Conservation (phyloP, 495 filamentous ascomycete species). For the Neurospora tetrasperma region DNA sequence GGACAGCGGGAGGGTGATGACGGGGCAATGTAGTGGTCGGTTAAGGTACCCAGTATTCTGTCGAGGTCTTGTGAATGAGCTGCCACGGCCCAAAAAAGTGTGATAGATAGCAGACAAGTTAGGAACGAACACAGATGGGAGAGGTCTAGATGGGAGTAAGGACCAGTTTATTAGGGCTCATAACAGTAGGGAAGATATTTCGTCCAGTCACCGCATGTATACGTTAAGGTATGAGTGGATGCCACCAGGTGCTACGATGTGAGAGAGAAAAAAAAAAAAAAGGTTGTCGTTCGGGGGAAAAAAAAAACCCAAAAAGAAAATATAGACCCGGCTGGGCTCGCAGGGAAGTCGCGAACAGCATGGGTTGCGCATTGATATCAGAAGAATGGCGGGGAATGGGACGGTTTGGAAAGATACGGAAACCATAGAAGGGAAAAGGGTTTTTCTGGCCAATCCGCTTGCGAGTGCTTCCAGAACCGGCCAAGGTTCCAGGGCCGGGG, state of each 20-base stretch:
- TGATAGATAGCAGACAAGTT: neutral
- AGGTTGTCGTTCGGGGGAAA: neutral
- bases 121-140: neutral
- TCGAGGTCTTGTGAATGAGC: neutral
- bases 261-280: neutral
- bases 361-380: neutral
- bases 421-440: neutral
- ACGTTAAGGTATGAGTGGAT: neutral
- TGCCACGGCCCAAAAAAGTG: neutral
- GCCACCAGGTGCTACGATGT: neutral
- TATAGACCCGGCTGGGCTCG: neutral
- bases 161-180: neutral
- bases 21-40: neutral
- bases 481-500: neutral
- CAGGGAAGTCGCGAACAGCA: neutral
- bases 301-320: neutral
- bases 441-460: neutral
- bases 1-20: neutral
- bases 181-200: neutral
- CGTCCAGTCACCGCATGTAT: neutral
- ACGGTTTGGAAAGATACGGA: neutral
- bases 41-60: neutral
- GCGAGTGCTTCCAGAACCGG: neutral
- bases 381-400: neutral
- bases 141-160: neutral